These are phyloP conservation scores for Tuber umbilicatum DNA, from an alignment of 495 filamentous ascomycete species.

Conservation along the genomic window DNA sequence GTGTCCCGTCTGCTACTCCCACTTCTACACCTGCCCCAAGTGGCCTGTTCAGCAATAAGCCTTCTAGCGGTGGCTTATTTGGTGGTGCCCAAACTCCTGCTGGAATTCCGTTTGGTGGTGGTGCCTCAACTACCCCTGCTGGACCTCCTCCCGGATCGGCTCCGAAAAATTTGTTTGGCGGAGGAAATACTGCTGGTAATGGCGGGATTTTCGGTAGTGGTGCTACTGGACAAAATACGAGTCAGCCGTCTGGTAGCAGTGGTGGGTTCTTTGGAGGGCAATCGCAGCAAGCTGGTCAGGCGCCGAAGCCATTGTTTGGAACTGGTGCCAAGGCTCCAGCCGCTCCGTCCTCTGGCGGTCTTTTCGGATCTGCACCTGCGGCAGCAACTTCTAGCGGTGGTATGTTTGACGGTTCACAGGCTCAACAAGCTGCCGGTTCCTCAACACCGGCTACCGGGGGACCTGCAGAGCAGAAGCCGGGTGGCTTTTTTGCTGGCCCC, in stretches of 20 bases:
- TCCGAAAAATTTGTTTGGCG: slow-evolving; percentile 18
- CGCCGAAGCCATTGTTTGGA: slow-evolving; percentile 29
- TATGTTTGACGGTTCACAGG: slow-evolving; percentile 21
- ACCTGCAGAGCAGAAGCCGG: slow-evolving; percentile 16
- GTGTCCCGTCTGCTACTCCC: not conserved
- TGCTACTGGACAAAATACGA: slow-evolving; percentile 10
- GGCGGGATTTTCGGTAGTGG: slow-evolving; percentile 26
- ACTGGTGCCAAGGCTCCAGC: slow-evolving; percentile 12
- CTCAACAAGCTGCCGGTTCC: slow-evolving; percentile 10
- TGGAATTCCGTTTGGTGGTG: slow-evolving; percentile 12
- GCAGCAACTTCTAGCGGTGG: slow-evolving; percentile 13
- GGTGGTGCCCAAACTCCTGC: slow-evolving; percentile 25
- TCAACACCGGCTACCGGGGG: slow-evolving; percentile 19
- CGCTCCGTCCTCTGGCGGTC: slow-evolving; percentile 18
- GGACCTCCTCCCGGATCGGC: slow-evolving; percentile 6
- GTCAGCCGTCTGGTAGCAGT: slow-evolving; percentile 2
- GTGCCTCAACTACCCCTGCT: slow-evolving; percentile 27
- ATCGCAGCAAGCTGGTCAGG: slow-evolving; percentile 13
- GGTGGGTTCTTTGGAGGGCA: slow-evolving; percentile 26
- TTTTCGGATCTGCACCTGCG: slow-evolving; percentile 15
- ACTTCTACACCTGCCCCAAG: slow-evolving; percentile 19
- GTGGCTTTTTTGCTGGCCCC: slow-evolving; percentile 22
- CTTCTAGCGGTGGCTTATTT: slow-evolving; percentile 14
- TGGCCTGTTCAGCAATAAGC: slow-evolving; percentile 13
- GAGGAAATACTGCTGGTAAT: slow-evolving; percentile 2